Evolutionary conservation across 78 protist genomes (phyloP), one percentile per base, ranked within the genome.

Genomic region (Kipferlia bialata): DNA sequence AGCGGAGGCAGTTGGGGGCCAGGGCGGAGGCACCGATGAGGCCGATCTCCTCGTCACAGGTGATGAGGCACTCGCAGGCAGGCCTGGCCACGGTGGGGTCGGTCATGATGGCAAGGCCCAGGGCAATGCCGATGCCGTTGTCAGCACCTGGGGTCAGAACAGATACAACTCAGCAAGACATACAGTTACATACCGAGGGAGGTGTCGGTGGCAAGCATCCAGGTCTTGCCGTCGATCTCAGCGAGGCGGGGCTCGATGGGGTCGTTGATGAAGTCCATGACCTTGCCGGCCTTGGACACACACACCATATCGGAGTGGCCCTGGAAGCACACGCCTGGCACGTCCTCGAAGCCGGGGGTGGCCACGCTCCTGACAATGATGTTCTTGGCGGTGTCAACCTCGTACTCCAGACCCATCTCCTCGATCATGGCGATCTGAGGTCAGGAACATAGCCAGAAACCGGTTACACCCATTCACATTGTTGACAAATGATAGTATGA

Each of bases 1-100:
- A 15, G 20, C 37, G 17, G 79, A 75, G 7, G 45, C 38, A 20
- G 26, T n/a, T 65, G n/a, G 32, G 26, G 24, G 0, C 2, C 45
- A 76, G 56, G 32, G 34, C 34, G 0, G 41, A 1, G 63, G 75
- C 73, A 24, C 73, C 75, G 20, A 41, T 18, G 39, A 76, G 33
- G 29, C 71, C 66, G 36, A 61, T 64, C 66, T 76, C 80, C 45
- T 76, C 80, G 45, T 76, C 75, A 56, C 6, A 33, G 34, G 80
- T 76, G 56, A 67, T 58, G 15, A 76, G 31, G 29, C 18, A 15
- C 26, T 66, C 73, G n/a, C 66, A 33, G 6, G 73, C 65, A 24
- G 66, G 66, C 26, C 67, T 75, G 28, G 37, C 15, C 17, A 59
- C n/a, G 37, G 63, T 16, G 17, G 2, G 5, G 66, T 67, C 66